Conservation (phyloP, 768 basidiomycete genomes). For the Suillus paluster region DNA sequence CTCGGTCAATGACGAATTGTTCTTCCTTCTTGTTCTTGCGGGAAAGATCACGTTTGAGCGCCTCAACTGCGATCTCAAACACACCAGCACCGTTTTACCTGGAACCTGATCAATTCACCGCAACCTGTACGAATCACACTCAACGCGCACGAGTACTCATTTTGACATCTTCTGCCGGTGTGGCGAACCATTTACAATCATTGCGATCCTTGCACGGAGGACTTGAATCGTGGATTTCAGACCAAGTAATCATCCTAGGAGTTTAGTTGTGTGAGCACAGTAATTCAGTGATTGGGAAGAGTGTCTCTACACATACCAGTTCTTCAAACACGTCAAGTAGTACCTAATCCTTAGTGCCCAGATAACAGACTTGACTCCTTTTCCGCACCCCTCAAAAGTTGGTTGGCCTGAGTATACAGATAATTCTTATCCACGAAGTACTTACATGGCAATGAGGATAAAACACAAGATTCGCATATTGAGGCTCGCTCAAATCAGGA, state of each 20-base stretch:
- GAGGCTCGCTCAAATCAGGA: slow-evolving; percentile 21
- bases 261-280: neutral
- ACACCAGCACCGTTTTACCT: neutral
- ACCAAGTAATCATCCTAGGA: neutral
- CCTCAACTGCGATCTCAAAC: neutral
- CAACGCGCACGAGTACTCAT: neutral
- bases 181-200: neutral
- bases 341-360: slow-evolving; percentile 12
- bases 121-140: neutral
- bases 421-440: slow-evolving; percentile 12
- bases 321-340: neutral
- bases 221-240: neutral
- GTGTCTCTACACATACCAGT: neutral
- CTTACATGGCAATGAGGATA: slow-evolving; percentile 22
- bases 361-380: neutral
- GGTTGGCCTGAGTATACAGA: neutral
- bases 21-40: neutral
- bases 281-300: neutral
- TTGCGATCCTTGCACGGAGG: neutral
- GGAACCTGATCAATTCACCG: neutral
- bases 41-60: neutral
- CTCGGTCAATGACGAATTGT: neutral
- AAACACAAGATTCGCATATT: slow-evolving; percentile 20
- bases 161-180: neutral
- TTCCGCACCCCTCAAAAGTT: neutral